Conservation (phyloP, 352 stramenopile species). For the Globisporangium echinulatum region DNA sequence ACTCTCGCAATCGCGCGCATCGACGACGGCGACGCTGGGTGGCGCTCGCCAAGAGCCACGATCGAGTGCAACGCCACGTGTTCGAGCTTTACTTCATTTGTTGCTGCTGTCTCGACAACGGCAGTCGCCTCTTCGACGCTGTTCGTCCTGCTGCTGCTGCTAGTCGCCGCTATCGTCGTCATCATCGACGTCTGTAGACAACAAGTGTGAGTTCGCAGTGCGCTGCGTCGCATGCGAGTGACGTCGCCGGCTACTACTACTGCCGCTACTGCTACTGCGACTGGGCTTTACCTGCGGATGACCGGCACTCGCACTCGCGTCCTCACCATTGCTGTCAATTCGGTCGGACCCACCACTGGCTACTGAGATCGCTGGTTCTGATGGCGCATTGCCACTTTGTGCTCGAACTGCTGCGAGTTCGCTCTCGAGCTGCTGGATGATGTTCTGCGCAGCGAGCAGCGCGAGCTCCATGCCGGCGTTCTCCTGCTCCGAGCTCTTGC, state of each 20-base stretch:
- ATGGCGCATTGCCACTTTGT: conserved; percentile 11
- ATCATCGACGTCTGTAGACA: conserved; percentile 14
- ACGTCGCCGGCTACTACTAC: conserved; percentile 12
- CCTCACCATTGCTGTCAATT: no score
- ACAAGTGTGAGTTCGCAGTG: conserved; percentile 16
- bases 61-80: conserved; percentile 2
- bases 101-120: conserved; percentile 23
- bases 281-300: conserved; percentile 35
- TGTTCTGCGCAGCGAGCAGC: conserved; percentile 23
- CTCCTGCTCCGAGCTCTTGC: conserved; percentile 21
- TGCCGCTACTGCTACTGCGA: neutral
- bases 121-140: conserved; percentile 11
- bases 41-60: neutral
- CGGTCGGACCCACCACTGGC: no score
- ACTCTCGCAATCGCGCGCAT: conserved; percentile 17
- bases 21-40: conserved; percentile 5
- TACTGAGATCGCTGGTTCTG: conserved; percentile 11
- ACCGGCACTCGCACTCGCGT: no score
- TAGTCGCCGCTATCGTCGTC: conserved; percentile 10
- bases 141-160: conserved; percentile 3
- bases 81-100: conserved; percentile 34
- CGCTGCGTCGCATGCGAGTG: conserved; percentile 26
- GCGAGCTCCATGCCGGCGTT: conserved; percentile 23
- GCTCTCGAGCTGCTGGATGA: conserved; percentile 38
- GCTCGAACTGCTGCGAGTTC: conserved; percentile 14